These are phyloP conservation scores for Albophoma yamanashiensis DNA, from an alignment of 2,329 filamentous ascomycete genomes.

Conservation along the genomic window DNA sequence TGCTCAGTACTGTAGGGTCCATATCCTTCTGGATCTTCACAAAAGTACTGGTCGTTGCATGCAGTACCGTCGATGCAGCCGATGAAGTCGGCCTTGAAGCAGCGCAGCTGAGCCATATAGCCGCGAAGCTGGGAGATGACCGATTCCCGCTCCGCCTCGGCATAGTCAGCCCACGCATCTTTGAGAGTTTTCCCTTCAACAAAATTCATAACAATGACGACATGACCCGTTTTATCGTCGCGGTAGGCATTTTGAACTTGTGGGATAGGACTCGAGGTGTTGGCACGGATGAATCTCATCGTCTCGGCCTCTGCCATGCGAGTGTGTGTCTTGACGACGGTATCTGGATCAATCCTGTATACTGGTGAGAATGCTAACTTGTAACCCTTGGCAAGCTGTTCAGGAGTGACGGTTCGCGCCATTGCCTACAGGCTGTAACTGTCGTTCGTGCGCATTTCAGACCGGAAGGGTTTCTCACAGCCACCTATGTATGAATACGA, in stretches of 20 bases:
- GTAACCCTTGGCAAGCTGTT: background rate
- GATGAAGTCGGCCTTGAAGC: background rate
- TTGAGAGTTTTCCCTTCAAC: background rate
- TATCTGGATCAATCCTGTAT: background rate
- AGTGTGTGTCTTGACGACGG: background rate
- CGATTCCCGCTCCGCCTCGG: background rate
- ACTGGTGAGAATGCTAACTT: background rate
- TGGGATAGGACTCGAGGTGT: background rate
- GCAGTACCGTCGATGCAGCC: background rate
- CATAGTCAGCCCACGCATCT: background rate
- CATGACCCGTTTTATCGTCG: background rate
- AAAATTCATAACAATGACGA: background rate
- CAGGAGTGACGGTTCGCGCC: background rate
- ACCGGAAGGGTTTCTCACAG: too few species aligned
- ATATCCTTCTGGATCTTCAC: background rate
- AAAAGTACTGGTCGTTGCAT: background rate
- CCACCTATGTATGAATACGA: too few species aligned
- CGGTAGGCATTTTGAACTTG: background rate
- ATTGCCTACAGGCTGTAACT: background rate
- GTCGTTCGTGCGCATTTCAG: background rate
- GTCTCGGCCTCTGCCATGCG: background rate
- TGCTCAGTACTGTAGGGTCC: background rate
- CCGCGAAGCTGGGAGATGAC: background rate
- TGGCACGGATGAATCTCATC: background rate
- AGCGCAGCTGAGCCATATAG: background rate